Evolutionary conservation across 2,329 filamentous ascomycete species (phyloP).

Genomic region (Dichotomopilus funicola): DNA sequence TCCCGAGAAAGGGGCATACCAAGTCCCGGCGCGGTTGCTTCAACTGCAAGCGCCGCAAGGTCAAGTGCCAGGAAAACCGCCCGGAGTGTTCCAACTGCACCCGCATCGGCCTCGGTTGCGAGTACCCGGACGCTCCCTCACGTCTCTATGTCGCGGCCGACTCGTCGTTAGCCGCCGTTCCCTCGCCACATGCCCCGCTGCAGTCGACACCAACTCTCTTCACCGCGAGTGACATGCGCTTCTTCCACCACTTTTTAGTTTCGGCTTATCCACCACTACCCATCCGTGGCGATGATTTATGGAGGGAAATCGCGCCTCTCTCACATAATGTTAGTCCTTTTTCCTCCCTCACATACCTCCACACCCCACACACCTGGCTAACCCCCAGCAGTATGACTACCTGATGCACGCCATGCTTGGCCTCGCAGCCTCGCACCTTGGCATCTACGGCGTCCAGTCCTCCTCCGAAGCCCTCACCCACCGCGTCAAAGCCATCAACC

Average conservation of each 20-base stretch:
- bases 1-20: constrained; percentile 31
- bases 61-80: constrained; percentile 37
- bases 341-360: not conserved
- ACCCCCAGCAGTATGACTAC: constrained; percentile 31
- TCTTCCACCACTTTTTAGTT: constrained; percentile 48
- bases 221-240: constrained; percentile 40
- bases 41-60: constrained; percentile 37
- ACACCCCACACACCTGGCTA: not conserved
- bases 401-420: constrained; percentile 38
- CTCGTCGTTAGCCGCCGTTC: constrained; percentile 27
- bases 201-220: constrained; percentile 28
- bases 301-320: constrained; percentile 33
- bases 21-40: constrained; percentile 36
- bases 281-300: constrained; percentile 31
- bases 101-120: constrained; percentile 32
- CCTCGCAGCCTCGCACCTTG: constrained; percentile 35
- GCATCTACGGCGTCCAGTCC: constrained; percentile 22
- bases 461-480: constrained; percentile 31
- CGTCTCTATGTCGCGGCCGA: constrained; percentile 14
- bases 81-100: constrained; percentile 33
- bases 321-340: constrained; percentile 29
- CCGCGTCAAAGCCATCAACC: constrained; percentile 32
- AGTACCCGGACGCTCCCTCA: constrained; percentile 26
- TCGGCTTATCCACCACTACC: constrained; percentile 38
- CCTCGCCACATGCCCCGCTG: constrained; percentile 19